Conservation (phyloP, 2,329 filamentous ascomycete genomes). For the Cladosporium sp. region DNA sequence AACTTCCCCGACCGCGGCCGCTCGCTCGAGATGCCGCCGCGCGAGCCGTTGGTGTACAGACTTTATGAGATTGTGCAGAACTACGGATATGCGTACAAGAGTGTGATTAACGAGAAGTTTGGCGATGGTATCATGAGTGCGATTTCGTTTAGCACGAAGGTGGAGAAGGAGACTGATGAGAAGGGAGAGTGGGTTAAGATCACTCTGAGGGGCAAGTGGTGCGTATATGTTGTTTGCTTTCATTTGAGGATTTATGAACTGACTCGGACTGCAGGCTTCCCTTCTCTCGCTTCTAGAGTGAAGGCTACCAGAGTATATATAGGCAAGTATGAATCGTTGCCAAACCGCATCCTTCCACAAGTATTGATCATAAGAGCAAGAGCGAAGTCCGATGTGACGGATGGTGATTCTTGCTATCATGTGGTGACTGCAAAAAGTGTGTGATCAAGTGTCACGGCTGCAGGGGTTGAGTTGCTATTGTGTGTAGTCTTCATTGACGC, state of each 20-base stretch:
- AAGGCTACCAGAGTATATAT: conserved; percentile 25
- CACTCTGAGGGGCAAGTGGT: conserved; percentile 82
- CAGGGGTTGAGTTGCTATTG: neutral
- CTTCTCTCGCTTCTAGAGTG: conserved; percentile 48
- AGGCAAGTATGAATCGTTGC: conserved; percentile 16
- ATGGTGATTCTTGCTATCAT: neutral
- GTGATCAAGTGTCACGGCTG: neutral
- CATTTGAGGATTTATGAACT: conserved; percentile 13
- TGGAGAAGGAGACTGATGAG: conserved; percentile 90
- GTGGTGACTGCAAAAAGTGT: neutral
- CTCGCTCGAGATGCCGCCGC: conserved; percentile 78
- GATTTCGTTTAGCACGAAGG: conserved; percentile 84
- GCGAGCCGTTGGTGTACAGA: conserved; percentile 84
- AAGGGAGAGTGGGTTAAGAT: conserved; percentile 85
- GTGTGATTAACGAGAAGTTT: conserved; percentile 87
- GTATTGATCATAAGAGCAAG: neutral
- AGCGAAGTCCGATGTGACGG: neutral
- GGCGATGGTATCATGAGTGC: conserved; percentile 89
- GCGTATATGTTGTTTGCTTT: conserved; percentile 33
- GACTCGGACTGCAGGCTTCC: conserved; percentile 43
- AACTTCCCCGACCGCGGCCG: conserved; percentile 80
- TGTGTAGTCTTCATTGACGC: neutral
- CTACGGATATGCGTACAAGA: conserved; percentile 95
- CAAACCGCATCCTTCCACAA: neutral
- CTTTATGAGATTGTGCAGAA: conserved; percentile 95